Base-by-base conservation (phyloP, 305 asterid species). In the Fraxinus greggii region DNA sequence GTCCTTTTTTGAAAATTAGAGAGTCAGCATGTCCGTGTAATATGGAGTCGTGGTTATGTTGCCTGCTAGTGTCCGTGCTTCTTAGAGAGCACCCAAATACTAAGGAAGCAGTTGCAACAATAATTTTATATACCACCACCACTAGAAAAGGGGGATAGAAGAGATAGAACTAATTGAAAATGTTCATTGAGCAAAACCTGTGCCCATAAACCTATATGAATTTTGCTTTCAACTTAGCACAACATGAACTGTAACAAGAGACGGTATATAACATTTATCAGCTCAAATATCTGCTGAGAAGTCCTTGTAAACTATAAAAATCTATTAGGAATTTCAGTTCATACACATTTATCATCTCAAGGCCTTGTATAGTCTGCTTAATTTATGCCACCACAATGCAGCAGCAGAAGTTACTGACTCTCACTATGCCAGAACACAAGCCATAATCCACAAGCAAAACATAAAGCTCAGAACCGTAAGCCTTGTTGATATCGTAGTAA, bases 241-340 rank as follows among this genome's bases (percentile, higher is more conserved):
- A 51, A 51, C 63, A 17, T 51, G 23, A 35, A 35, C 7, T 35
- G 40, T 35, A 35, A 35, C 40, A 33, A 33, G 35, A 74, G 75
- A 51, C 42, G 7, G 24, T 35, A 73, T 23, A 73, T n/a, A 24
- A 35, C 56, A 45, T n/a, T 61, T 40, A 21, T 8, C 29, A 31
- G 65, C 67, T 23, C 72, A 24, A 4, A 48, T 70, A 32, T 36
- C 31, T 75, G 51, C 7, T 69, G 59, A 48, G 23, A 75, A 33
- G 24, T 81, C 75, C 38, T 75, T 28, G 42, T 33, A 78, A 4
- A 56, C 79, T 65, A 72, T 40, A 28, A 38, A 73, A 56, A 35
- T 67, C 83, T 61, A 35, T 28, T 24, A 4, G 73, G 33, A 63
- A 65, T 65, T 26, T 8, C n/a, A 26, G 1, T 26, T 28, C 0